These are phyloP conservation scores for Aspergillus sclerotioniger DNA, from an alignment of 495 filamentous ascomycete genomes.

Conservation along the genomic window DNA sequence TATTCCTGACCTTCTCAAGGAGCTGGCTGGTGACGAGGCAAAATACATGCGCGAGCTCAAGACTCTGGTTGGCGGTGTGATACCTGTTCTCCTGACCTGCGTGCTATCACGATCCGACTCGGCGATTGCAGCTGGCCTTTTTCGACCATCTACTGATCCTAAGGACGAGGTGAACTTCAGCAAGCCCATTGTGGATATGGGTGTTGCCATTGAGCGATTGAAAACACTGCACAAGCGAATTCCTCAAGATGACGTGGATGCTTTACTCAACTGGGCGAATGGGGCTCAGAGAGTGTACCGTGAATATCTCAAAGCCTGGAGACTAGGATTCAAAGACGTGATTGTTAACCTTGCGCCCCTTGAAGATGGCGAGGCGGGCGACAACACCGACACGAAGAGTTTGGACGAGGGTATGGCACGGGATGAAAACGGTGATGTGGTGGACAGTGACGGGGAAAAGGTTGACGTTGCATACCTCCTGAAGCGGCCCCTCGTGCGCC, in stretches of 20 bases:
- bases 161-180: slow-evolving; percentile 64
- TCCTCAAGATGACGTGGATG: slow-evolving; percentile 64
- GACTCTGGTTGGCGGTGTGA: slow-evolving; percentile 91
- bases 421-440: slow-evolving; percentile 74
- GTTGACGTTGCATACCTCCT: slow-evolving; percentile 94
- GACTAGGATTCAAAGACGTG: slow-evolving; percentile 91
- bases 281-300: slow-evolving; percentile 73
- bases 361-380: slow-evolving; percentile 44
- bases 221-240: slow-evolving; percentile 76
- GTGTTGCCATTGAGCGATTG: slow-evolving; percentile 80
- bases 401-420: slow-evolving; percentile 69
- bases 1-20: slow-evolving; percentile 70
- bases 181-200: slow-evolving; percentile 93
- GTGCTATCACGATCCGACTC: slow-evolving; percentile 74
- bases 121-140: slow-evolving; percentile 65
- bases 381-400: slow-evolving; percentile 52
- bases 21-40: slow-evolving; percentile 78
- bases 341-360: slow-evolving; percentile 87
- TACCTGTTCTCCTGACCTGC: slow-evolving; percentile 85
- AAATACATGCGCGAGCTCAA: slow-evolving; percentile 92
- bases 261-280: slow-evolving; percentile 77
- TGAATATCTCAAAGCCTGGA: slow-evolving; percentile 87
- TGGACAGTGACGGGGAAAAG: slow-evolving; percentile 76
- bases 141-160: slow-evolving; percentile 51
- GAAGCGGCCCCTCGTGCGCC: slow-evolving; percentile 80